Evolutionary conservation across 1,284 basidiomycete genomes (phyloP).

Genomic region (Peniophora sp.): DNA sequence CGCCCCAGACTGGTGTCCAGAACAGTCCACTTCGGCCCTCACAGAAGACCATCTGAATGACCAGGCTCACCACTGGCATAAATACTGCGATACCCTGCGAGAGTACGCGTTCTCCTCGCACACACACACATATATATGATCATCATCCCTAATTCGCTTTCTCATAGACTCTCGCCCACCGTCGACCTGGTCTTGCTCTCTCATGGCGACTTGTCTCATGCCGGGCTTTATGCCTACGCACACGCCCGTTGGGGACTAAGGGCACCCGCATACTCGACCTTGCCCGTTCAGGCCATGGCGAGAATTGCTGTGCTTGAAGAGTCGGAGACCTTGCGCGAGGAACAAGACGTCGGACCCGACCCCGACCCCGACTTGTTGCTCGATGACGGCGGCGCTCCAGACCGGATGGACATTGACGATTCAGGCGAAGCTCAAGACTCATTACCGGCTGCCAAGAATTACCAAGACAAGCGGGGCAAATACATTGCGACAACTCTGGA

Average conservation of each 20-base stretch:
- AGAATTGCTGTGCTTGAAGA: slow-evolving; percentile 84
- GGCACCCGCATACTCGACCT: slow-evolving; percentile 92
- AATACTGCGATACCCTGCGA: slow-evolving; percentile 59
- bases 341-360: slow-evolving; percentile 54
- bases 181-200: slow-evolving; percentile 88
- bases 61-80: slow-evolving; percentile 38
- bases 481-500: slow-evolving; percentile 75
- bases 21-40: slow-evolving; percentile 29
- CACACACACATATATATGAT: slow-evolving; percentile 2
- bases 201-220: slow-evolving; percentile 85
- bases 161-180: slow-evolving; percentile 53
- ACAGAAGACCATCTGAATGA: slow-evolving; percentile 26
- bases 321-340: slow-evolving; percentile 69
- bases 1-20: slow-evolving; percentile 78
- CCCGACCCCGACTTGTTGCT: slow-evolving; percentile 10
- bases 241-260: slow-evolving; percentile 81
- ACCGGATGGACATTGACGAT: slow-evolving; percentile 9
- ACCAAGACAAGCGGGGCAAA: slow-evolving; percentile 31
- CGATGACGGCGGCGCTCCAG: slow-evolving; percentile 1
- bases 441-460: slow-evolving; percentile 10
- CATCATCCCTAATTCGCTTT: no score
- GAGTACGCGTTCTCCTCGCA: slow-evolving; percentile 35
- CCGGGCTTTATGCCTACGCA: slow-evolving; percentile 89
- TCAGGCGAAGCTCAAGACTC: slow-evolving; percentile 10
- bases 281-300: slow-evolving; percentile 96